Evolutionary conservation across 371 early-diverging fungal genomes (phyloP), one percentile per base, ranked within the genome.

Genomic region (Mortierella sp.): DNA sequence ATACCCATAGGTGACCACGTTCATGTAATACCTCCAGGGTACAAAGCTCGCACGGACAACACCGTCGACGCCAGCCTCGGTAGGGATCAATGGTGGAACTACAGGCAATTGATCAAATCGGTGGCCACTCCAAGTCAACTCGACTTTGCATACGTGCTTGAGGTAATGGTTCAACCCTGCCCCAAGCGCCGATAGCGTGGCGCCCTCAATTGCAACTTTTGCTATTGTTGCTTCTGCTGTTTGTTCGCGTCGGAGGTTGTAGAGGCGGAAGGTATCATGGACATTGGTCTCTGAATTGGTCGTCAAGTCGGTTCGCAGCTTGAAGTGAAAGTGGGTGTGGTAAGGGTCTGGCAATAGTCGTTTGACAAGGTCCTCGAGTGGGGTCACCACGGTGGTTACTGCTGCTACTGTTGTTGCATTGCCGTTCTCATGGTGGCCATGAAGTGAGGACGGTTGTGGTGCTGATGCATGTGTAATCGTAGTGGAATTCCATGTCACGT

Each of bases 1-100:
- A 55, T 88, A 88, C 16, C 84, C 84, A 70, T 80, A 88, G 3
- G 88, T 88, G 26, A 88, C 88, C 0, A 84, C 84, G n/a, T 88
- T 88, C 82, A 84, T 82, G 68, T 88, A 88, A 63, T 88, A 88
- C n/a, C 88, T 38, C 84, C 84, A 84, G 0, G 84, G 84, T 0
- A 84, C 88, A 70, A 88, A 82, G n/a, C 88, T 88, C 14, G 88
- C 86, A 1, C 80, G 68, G 6, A 79, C 77, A 9, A 78, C 42
- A 21, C 76, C 73, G 16, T 52, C 45, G 9, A 80, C 24, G 2
- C 74, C 72, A 19, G 52, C 72, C 16, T 68, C 52, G 4, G 34
- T 16, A 3, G 75, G 42, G 24, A 82, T 44, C 34, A n/a, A 4
- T 28, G 83, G 87, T 13, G 87, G 87, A 0, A 76, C 74, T 13